phyloP scores from a whole-genome alignment of 2,329 filamentous ascomycete genomes.

The Shiraia bambusicola region DNA sequence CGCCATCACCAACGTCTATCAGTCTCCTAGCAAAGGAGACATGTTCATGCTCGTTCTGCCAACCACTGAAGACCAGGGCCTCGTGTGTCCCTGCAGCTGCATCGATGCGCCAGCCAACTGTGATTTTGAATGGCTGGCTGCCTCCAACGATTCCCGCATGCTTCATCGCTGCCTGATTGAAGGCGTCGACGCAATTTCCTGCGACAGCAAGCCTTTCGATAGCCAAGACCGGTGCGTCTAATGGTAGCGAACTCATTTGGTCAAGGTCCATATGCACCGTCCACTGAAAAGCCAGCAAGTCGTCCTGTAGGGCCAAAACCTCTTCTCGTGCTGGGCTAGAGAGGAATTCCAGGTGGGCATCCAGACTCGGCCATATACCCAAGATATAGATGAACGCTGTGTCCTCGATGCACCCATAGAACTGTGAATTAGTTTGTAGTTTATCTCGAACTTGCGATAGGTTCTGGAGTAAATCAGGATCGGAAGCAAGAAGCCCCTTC shows the following conservation, averaged over 20 bases:
- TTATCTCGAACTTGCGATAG: conserved; percentile 31
- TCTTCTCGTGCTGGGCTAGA: conserved; percentile 28
- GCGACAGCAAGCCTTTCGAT: conserved; percentile 24
- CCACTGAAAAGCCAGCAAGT: conserved; percentile 34
- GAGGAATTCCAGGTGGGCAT: conserved; percentile 31
- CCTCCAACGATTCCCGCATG: conserved; percentile 16
- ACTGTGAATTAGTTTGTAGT: conserved; percentile 30
- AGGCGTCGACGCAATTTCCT: conserved; percentile 13
- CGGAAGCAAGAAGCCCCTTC: conserved; percentile 19
- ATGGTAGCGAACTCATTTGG: conserved; percentile 19
- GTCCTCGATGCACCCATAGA: conserved; percentile 35
- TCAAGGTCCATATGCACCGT: conserved; percentile 29
- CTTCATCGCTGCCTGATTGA: conserved; percentile 11
- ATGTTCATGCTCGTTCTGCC: conserved; percentile 18
- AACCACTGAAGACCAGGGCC: conserved; percentile 27
- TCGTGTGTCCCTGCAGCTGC: conserved; percentile 21
- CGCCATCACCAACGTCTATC: conserved; percentile 4
- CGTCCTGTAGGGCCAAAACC: conserved; percentile 32
- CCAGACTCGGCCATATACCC: conserved; percentile 33
- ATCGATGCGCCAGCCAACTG: conserved; percentile 30
- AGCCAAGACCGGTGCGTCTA: conserved; percentile 29
- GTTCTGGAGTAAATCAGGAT: conserved; percentile 27
- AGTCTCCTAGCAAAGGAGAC: conserved; percentile 12
- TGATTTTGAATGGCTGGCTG: conserved; percentile 18
- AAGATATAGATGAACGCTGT: conserved; percentile 33